Evolutionary conservation across 2,329 filamentous ascomycete genomes (phyloP).

Genomic region (Thelonectria rubi): DNA sequence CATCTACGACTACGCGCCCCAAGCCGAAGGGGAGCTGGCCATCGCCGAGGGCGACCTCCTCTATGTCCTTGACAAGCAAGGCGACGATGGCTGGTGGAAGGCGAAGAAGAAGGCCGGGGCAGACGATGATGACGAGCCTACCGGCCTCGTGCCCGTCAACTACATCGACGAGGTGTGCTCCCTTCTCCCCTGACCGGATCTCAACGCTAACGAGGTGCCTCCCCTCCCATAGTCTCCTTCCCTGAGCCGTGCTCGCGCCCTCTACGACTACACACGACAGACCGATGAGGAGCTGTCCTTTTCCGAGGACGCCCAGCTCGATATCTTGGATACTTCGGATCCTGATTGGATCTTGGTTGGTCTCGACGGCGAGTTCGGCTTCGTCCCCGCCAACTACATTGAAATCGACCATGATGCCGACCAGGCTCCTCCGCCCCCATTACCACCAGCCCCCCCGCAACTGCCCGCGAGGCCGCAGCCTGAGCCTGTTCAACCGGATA

Average conservation of each 20-base stretch:
- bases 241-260: slow-evolving; percentile 78
- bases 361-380: slow-evolving; percentile 85
- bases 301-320: slow-evolving; percentile 82
- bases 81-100: slow-evolving; percentile 90
- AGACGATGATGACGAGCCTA: slow-evolving; percentile 90
- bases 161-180: slow-evolving; percentile 85
- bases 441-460: slow-evolving; percentile 49
- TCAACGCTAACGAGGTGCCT: slow-evolving; percentile 13
- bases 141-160: slow-evolving; percentile 90
- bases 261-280: slow-evolving; percentile 98
- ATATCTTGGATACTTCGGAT: slow-evolving; percentile 90
- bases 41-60: slow-evolving; percentile 88
- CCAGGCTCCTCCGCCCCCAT: slow-evolving; percentile 53
- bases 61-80: slow-evolving; percentile 85
- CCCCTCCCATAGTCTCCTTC: slow-evolving; percentile 66
- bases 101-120: slow-evolving; percentile 87
- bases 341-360: slow-evolving; percentile 97
- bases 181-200: slow-evolving; percentile 7
- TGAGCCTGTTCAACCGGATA: slow-evolving; percentile 46
- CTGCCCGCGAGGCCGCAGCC: slow-evolving; percentile 55
- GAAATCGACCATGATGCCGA: slow-evolving; percentile 68
- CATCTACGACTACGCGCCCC: slow-evolving; percentile 90
- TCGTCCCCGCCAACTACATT: slow-evolving; percentile 96
- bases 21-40: slow-evolving; percentile 84
- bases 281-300: slow-evolving; percentile 98